phyloP scores from a whole-genome alignment of 352 stramenopile genomes.

The Peronospora destructor region DNA sequence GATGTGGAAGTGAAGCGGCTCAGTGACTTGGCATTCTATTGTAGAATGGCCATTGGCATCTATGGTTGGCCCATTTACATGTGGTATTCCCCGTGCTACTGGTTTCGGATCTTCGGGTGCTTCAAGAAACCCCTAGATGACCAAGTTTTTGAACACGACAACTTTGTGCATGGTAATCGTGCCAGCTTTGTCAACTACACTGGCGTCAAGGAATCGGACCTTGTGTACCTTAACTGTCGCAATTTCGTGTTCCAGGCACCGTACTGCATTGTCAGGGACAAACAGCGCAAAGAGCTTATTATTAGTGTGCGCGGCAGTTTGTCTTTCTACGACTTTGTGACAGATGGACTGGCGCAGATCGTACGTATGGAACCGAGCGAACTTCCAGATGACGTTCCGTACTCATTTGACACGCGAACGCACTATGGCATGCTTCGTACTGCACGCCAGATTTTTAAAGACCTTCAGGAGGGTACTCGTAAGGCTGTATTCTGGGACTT shows the following conservation, averaged over 20 bases:
- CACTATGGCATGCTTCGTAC: slow-evolving; percentile 73
- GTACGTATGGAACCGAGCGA: slow-evolving; percentile 53
- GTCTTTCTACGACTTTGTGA: slow-evolving; percentile 77
- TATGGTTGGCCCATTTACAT: slow-evolving; percentile 78
- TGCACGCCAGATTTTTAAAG: slow-evolving; percentile 48
- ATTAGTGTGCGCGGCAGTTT: slow-evolving; percentile 68
- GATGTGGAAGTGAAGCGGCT: slow-evolving; percentile 43
- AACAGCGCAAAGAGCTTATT: slow-evolving; percentile 54
- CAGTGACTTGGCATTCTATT: slow-evolving; percentile 54
- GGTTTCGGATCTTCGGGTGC: slow-evolving; percentile 62
- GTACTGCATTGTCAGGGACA: slow-evolving; percentile 71
- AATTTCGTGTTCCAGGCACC: slow-evolving; percentile 74
- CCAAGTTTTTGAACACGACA: slow-evolving; percentile 61
- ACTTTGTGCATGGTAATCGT: slow-evolving; percentile 49
- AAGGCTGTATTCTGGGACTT: slow-evolving; percentile 68
- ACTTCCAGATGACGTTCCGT: slow-evolving; percentile 44
- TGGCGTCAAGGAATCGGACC: slow-evolving; percentile 40
- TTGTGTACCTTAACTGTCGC: slow-evolving; percentile 76
- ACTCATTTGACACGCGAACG: slow-evolving; percentile 40
- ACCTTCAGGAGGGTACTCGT: slow-evolving; percentile 50
- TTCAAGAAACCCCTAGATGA: slow-evolving; percentile 35
- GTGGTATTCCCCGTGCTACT: slow-evolving; percentile 66
- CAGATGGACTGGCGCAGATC: slow-evolving; percentile 60
- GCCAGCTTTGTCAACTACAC: slow-evolving; percentile 70
- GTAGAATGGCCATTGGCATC: slow-evolving; percentile 60